These are phyloP conservation scores for Globisporangium parvum DNA, from an alignment of 352 stramenopile genomes.

Conservation along the genomic window DNA sequence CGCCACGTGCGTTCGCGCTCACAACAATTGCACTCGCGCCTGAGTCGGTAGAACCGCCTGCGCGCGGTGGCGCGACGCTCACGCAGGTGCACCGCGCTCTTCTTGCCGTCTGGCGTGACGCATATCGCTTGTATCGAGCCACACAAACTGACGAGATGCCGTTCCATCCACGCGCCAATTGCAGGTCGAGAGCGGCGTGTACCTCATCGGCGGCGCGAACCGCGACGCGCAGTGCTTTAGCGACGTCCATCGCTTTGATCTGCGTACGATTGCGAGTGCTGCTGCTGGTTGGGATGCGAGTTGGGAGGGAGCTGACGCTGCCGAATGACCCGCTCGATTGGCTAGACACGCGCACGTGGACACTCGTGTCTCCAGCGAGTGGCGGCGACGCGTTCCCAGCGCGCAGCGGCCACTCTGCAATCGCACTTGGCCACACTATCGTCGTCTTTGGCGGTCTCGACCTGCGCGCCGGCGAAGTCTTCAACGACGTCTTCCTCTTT, in stretches of 20 bases:
- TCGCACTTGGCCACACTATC: conserved; percentile 35
- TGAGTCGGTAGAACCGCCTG: conserved; percentile 14
- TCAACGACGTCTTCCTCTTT: conserved; percentile 53
- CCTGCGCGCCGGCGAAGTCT: conserved; percentile 28
- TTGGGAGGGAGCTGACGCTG: neutral
- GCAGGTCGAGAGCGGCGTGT: conserved; percentile 27
- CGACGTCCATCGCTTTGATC: conserved; percentile 49
- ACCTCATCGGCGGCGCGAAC: conserved; percentile 59
- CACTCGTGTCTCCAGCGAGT: conserved; percentile 10
- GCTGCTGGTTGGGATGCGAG: neutral
- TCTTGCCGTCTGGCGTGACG: neutral
- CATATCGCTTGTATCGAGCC: neutral
- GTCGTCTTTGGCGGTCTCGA: conserved; percentile 66
- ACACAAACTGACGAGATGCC: neutral
- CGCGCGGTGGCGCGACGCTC: conserved; percentile 45
- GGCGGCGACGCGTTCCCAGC: conserved; percentile 21
- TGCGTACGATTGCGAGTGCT: conserved; percentile 16
- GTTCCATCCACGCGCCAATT: neutral
- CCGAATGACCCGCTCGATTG: neutral
- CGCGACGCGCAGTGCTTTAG: conserved; percentile 44
- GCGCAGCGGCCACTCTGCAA: conserved; percentile 56
- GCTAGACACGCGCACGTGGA: conserved; percentile 20
- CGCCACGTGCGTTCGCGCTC: conserved; percentile 2
- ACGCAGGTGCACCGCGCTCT: conserved; percentile 25
- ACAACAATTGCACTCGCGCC: conserved; percentile 1